phyloP scores from a whole-genome alignment of 306 rosid species.

The Fragaria ananassa region DNA sequence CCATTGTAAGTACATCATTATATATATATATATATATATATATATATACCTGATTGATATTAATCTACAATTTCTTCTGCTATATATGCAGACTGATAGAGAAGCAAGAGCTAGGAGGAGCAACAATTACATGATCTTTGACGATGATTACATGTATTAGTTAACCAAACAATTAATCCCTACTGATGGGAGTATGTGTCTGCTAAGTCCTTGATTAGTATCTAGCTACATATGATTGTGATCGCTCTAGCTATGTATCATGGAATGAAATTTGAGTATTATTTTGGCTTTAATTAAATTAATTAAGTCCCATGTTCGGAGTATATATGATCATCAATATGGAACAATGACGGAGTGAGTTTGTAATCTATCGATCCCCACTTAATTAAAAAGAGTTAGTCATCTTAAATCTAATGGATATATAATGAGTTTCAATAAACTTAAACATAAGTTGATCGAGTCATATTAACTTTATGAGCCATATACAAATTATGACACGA shows the following conservation, averaged over 20 bases:
- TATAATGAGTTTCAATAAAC: no score
- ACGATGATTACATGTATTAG: constrained; percentile 58
- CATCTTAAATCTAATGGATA: no score
- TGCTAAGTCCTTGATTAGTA: not conserved
- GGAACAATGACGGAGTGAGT: not conserved
- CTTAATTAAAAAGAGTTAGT: no score
- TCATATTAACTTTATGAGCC: no score
- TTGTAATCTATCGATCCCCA: no score
- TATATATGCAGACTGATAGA: constrained; percentile 58
- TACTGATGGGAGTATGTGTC: not conserved
- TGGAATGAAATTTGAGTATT: not conserved
- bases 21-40: no score
- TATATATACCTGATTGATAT: no score
- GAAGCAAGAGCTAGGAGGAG: constrained; percentile 58
- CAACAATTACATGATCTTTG: constrained; percentile 65
- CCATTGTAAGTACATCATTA: no score
- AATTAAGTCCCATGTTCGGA: not conserved
- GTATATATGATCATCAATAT: not conserved
- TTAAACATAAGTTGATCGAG: no score
- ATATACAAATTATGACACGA: no score
- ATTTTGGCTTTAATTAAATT: not conserved
- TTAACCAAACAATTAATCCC: not conserved
- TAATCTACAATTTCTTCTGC: not conserved
- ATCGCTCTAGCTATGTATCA: not conserved
- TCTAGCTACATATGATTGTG: not conserved